phyloP scores from a whole-genome alignment of 768 basidiomycete species.

The Peribolospora kevripleyi region DNA sequence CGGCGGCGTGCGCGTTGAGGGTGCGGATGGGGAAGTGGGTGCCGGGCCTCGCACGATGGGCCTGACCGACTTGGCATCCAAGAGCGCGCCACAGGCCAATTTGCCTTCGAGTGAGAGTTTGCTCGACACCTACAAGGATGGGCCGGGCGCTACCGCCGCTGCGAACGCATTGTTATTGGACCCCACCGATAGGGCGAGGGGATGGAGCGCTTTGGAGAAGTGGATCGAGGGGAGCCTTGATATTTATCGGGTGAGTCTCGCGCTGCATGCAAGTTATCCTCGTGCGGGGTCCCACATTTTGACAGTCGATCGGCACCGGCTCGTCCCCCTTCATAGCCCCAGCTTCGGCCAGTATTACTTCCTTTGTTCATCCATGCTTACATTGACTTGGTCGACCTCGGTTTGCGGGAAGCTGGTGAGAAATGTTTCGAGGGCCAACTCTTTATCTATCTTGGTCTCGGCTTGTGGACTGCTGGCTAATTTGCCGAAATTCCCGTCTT shows the following conservation, averaged over 20 bases:
- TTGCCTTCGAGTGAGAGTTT: conserved; percentile 3
- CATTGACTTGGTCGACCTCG: conserved; percentile 71
- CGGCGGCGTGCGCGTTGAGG: neutral
- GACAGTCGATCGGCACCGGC: conserved; percentile 14
- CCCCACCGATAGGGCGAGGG: no score
- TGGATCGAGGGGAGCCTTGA: conserved; percentile 9
- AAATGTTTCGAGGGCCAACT: conserved; percentile 7
- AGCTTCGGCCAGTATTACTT: conserved; percentile 76
- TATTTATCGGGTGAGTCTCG: conserved; percentile 8
- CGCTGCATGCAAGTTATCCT: neutral
- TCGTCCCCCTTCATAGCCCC: conserved; percentile 32
- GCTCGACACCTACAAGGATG: conserved; percentile 1
- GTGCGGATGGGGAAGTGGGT: neutral
- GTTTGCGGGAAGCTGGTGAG: conserved; percentile 54
- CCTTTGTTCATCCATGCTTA: conserved; percentile 97
- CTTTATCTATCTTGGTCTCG: neutral
- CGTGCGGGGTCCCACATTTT: no score
- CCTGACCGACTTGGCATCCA: neutral
- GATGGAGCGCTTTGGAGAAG: conserved; percentile 5
- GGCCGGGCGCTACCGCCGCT: neutral
- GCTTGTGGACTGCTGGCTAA: neutral
- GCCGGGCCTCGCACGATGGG: neutral
- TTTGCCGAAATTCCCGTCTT: neutral
- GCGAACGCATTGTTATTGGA: no score
- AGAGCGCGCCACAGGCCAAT: neutral